Base-by-base conservation (phyloP, 1,284 basidiomycete genomes). In the Leccinum colubrinum region DNA sequence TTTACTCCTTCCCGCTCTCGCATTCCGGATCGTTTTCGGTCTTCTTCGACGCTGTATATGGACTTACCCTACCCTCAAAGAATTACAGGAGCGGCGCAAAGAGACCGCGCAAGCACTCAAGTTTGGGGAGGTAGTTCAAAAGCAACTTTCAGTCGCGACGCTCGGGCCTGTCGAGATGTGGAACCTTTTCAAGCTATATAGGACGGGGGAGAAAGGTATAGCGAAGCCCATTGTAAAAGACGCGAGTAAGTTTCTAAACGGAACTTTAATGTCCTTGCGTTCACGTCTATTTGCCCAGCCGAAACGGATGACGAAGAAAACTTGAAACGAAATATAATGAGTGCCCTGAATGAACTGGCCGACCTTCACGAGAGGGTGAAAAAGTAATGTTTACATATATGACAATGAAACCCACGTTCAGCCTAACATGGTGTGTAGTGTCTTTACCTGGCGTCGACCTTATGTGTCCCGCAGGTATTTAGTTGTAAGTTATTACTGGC, bases 301-400 rank as follows among this genome's bases (percentile, higher is more conserved):
- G 64, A 67, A 50, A 50, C 43, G 4, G 64, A 65, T 20, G 62
- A 66, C 37, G 79, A 81, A 55, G 76, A 77, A 56, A 80, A 80
- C 66, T 53, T 85, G 14, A 83, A 81, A 67, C 76, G 76, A 9
- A 65, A 76, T n/a, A 64, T 75, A 2, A 67, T 89, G 35, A 69
- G 77, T 56, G 39, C 71, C 9, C 52, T 86, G 59, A 78, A 78
- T 55, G 80, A 82, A 55, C 67, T 85, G 33, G 82, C 83, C 5
- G 87, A 90, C 68, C 58, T 87, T 6, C 84, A 90, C 65, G 90
- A 92, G 70, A 79, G 87, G 41, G 66, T 88, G 46, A 83, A 82
- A 73, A 90, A 88, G 88, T 89, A 67, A 62, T 17, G 81, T 75
- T 30, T 17, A 14, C 55, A 8, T 12, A 14, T 56, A 8, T 12